A percentile compares a stretch with the other conserved stretches of the same genome.
Conservation (phyloP, 1,139 yeast species). For the Lodderomyces metapsilosis region DNA sequence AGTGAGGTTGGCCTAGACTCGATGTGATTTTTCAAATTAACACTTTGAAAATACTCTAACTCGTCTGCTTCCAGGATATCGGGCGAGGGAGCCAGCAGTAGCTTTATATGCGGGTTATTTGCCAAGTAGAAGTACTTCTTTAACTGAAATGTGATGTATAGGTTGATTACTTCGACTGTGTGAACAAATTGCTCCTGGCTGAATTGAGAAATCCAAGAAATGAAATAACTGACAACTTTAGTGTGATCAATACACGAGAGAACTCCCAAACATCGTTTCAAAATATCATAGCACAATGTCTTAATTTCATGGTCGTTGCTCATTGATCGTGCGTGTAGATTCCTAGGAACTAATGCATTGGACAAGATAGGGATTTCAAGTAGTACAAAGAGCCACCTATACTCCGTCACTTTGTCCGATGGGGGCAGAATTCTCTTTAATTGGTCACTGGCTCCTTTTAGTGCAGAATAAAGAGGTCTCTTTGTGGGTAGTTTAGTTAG, state of each 20-base stretch:
- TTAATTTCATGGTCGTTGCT: constrained; percentile 52
- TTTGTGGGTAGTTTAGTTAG: constrained; percentile 54
- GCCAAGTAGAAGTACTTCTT: constrained; percentile 38
- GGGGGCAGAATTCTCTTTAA: constrained; percentile 41
- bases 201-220: constrained; percentile 57
- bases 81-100: constrained; percentile 15
- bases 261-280: constrained; percentile 66
- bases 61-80: constrained; percentile 13
- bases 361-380: constrained; percentile 61
- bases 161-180: constrained; percentile 57
- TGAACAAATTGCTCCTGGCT: constrained; percentile 36
- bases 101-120: constrained; percentile 28
- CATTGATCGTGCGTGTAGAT: constrained; percentile 23
- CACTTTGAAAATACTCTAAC: constrained; percentile 19
- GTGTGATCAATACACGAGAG: constrained; percentile 50
- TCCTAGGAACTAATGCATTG: constrained; percentile 36
- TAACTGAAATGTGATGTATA: constrained; percentile 64
- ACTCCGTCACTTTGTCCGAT: constrained; percentile 28
- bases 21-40: constrained; percentile 13
- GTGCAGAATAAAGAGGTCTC: constrained; percentile 54
- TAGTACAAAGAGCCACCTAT: constrained; percentile 59
- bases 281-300: constrained; percentile 57
- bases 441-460: constrained; percentile 48
- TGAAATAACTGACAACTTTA: constrained; percentile 41
- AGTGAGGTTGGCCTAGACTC: constrained; percentile 14